phyloP scores from a whole-genome alignment of 441 rosid genomes.

The Kokia cookei region DNA sequence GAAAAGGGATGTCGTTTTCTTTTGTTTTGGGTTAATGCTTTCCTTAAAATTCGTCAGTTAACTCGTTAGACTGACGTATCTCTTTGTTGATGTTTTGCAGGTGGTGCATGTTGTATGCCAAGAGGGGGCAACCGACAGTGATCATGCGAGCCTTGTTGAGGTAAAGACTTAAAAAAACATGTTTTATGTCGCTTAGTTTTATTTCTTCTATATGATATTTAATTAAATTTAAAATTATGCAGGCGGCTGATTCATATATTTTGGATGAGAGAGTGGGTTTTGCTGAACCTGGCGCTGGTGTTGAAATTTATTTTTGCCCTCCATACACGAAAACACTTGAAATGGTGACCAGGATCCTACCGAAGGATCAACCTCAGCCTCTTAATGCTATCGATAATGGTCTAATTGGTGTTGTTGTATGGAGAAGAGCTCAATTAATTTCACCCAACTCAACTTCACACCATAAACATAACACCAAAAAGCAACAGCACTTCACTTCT shows the following conservation, averaged over 20 bases:
- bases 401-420: conserved; percentile 87
- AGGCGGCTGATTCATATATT: conserved; percentile 61
- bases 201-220: not conserved
- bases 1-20: not conserved
- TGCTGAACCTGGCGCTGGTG: conserved; percentile 70
- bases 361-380: conserved; percentile 50
- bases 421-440: conserved; percentile 69
- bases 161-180: conserved; percentile 24
- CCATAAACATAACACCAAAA: conserved; percentile 44
- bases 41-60: too few species aligned
- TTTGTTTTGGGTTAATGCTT: not conserved
- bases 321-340: conserved; percentile 41
- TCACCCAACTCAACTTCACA: conserved; percentile 48
- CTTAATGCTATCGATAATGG: conserved; percentile 57
- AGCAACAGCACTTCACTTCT: conserved; percentile 43
- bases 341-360: conserved; percentile 54
- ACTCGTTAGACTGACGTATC: not conserved
- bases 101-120: conserved; percentile 61
- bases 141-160: conserved; percentile 54
- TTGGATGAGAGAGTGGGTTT: conserved; percentile 68
- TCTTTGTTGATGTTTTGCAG: conserved; percentile 29
- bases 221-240: conserved; percentile 11
- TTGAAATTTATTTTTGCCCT: conserved; percentile 80
- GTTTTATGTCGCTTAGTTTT: not conserved
- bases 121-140: conserved; percentile 47